These are phyloP conservation scores for Jackrogersella minutella DNA, from an alignment of 495 filamentous ascomycete species.

Conservation along the genomic window DNA sequence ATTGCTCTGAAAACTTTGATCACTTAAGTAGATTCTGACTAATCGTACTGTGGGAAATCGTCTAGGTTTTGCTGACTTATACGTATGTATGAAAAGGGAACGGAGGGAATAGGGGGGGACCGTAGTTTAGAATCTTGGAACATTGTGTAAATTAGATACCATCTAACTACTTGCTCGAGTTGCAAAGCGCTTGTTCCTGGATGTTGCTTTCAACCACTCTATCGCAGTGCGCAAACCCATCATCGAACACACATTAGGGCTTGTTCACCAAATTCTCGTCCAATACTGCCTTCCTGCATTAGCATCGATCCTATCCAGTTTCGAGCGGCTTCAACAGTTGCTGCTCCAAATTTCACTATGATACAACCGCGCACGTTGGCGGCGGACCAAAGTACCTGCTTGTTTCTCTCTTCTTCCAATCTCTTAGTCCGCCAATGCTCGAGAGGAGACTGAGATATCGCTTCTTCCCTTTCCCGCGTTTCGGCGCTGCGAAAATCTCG, in stretches of 20 bases:
- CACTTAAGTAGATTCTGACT: not conserved
- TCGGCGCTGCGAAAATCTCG: conserved; percentile 70
- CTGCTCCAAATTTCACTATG: conserved; percentile 81
- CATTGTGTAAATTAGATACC: no score
- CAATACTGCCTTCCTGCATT: conserved; percentile 57
- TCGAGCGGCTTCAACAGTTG: conserved; percentile 59
- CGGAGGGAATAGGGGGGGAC: not conserved
- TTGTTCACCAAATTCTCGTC: conserved; percentile 57
- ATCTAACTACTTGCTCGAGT: no score
- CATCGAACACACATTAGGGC: conserved; percentile 60
- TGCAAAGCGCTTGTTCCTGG: no score
- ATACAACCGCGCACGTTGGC: conserved; percentile 83
- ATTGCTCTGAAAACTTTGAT: no score
- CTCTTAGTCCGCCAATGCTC: conserved; percentile 55
- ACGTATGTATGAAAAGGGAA: not conserved
- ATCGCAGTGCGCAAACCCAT: conserved; percentile 1
- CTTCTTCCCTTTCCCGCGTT: conserved; percentile 52
- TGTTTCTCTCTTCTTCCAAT: conserved; percentile 61
- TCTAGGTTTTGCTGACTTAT: not conserved
- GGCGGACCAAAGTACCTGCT: conserved; percentile 83
- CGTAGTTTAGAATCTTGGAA: no score
- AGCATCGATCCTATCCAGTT: conserved; percentile 63
- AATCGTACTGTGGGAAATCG: not conserved
- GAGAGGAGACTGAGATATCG: conserved; percentile 45
- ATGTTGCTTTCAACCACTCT: no score